phyloP scores from a whole-genome alignment of 192 early-diverging fungal species.

The Geranomyces variabilis region DNA sequence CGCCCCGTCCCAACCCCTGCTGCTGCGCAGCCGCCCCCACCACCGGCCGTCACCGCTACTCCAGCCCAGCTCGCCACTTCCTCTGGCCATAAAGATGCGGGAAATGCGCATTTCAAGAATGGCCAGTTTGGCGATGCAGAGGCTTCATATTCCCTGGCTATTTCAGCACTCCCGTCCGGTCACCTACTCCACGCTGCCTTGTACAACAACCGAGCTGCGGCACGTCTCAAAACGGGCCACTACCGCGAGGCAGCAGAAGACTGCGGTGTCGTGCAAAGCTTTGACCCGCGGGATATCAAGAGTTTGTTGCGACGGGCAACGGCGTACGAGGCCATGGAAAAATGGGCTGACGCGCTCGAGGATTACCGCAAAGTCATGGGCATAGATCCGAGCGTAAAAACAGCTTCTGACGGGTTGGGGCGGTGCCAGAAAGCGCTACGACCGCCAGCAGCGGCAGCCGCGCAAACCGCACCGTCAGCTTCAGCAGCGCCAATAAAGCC shows the following conservation, averaged over 20 bases:
- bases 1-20: not conserved
- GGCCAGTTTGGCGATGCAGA: conserved; percentile 89
- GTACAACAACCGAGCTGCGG: conserved; percentile 84
- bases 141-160: conserved; percentile 67
- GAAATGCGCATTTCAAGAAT: conserved; percentile 84
- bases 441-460: not conserved
- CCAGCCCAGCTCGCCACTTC: conserved; percentile 33
- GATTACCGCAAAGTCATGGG: conserved; percentile 48
- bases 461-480: not conserved
- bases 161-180: conserved; percentile 59
- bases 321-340: conserved; percentile 82
- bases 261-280: conserved; percentile 56
- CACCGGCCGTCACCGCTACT: conserved; percentile 45
- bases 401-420: conserved; percentile 54
- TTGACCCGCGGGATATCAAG: conserved; percentile 72
- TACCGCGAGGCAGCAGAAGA: conserved; percentile 72
- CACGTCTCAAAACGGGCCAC: conserved; percentile 81
- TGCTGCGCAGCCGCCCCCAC: conserved; percentile 21
- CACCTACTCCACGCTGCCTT: conserved; percentile 70
- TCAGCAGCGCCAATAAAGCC: not conserved
- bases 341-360: conserved; percentile 68
- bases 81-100: conserved; percentile 48
- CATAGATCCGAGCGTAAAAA: conserved; percentile 40
- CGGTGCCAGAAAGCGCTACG: conserved; percentile 57
- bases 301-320: conserved; percentile 74